Conservation (phyloP, 2,329 filamentous ascomycete genomes). For the Neofusicoccum laricinum region DNA sequence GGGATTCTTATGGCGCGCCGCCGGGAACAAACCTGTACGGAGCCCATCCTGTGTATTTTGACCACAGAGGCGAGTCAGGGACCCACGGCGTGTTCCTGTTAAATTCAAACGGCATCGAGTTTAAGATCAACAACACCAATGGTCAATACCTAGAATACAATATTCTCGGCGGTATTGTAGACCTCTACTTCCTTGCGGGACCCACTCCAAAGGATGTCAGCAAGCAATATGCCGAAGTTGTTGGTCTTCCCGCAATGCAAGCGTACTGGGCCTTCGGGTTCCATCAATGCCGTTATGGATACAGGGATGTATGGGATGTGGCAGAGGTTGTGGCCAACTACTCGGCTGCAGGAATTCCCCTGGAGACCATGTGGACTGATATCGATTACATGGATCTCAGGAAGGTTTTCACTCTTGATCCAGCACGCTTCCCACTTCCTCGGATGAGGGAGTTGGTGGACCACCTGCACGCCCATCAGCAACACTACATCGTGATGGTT, state of each 20-base stretch:
- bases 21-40: slow-evolving; percentile 67
- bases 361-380: slow-evolving; percentile 73
- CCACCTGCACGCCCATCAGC: slow-evolving; percentile 63
- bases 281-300: slow-evolving; percentile 53
- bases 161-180: slow-evolving; percentile 71
- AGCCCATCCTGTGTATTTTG: slow-evolving; percentile 72
- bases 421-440: slow-evolving; percentile 59
- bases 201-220: slow-evolving; percentile 46
- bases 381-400: slow-evolving; percentile 66
- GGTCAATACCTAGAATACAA: slow-evolving; percentile 78
- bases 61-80: slow-evolving; percentile 56
- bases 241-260: slow-evolving; percentile 48
- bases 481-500: slow-evolving; percentile 75
- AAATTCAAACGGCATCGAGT: slow-evolving; percentile 58
- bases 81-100: slow-evolving; percentile 37
- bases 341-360: slow-evolving; percentile 60
- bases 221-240: slow-evolving; percentile 50
- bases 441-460: slow-evolving; percentile 64
- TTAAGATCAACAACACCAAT: slow-evolving; percentile 66
- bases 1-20: slow-evolving; percentile 63
- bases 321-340: slow-evolving; percentile 69
- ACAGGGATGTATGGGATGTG: slow-evolving; percentile 60
- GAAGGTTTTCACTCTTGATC: slow-evolving; percentile 63
- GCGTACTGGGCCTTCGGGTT: slow-evolving; percentile 54
- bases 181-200: slow-evolving; percentile 56